These are phyloP conservation scores for Oemleria cerasiformis DNA, from an alignment of 306 rosid genomes.

Conservation along the genomic window DNA sequence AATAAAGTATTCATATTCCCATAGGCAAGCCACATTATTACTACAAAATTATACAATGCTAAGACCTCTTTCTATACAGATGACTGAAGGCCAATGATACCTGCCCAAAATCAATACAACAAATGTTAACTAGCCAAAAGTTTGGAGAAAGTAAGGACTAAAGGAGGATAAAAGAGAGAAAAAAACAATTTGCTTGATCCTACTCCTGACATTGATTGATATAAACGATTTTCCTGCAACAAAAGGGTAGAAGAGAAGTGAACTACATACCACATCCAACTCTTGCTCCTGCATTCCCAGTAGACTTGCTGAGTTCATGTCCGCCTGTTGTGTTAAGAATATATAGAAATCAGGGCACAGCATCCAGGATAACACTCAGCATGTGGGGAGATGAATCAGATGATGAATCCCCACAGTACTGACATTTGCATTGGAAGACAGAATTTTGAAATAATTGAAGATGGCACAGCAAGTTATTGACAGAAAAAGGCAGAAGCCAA, in stretches of 20 bases:
- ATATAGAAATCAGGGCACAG: neutral
- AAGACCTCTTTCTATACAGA: slow-evolving; percentile 35
- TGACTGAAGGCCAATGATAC: slow-evolving; percentile 77
- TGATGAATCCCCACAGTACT: neutral
- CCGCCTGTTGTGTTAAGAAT: slow-evolving; percentile 48
- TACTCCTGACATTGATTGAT: neutral
- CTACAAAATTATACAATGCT: neutral
- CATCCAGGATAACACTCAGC: neutral
- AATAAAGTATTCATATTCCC: neutral
- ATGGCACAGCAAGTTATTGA: neutral
- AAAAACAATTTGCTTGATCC: neutral
- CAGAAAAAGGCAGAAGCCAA: neutral
- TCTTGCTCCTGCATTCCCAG: slow-evolving; percentile 92
- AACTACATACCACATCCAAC: slow-evolving; percentile 65
- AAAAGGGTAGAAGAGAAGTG: slow-evolving; percentile 15
- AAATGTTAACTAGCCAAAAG: slow-evolving; percentile 24
- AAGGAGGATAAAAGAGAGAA: neutral
- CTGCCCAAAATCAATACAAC: slow-evolving; percentile 37
- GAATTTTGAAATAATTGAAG: neutral
- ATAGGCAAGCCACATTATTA: too few species aligned
- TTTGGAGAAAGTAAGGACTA: neutral
- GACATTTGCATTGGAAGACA: neutral
- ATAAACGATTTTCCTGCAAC: slow-evolving; percentile 3
- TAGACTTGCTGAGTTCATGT: slow-evolving; percentile 76
- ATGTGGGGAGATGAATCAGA: neutral